Conservation (phyloP, 768 basidiomycete species). For the Leccinum aurantiacum region DNA sequence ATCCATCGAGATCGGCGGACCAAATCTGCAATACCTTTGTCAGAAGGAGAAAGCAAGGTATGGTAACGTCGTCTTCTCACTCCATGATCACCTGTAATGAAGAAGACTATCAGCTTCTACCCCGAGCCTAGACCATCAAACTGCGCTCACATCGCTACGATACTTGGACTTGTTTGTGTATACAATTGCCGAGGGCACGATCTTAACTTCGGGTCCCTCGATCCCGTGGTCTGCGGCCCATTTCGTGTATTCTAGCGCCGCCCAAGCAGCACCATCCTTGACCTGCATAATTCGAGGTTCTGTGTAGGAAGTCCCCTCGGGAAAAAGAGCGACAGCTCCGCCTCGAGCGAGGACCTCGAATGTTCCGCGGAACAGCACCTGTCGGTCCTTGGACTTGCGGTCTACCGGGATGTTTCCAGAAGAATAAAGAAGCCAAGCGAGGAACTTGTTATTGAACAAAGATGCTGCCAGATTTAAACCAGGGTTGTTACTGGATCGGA, state of each 20-base stretch:
- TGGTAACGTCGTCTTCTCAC: slow-evolving; percentile 40
- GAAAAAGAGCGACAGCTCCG: slow-evolving; percentile 88
- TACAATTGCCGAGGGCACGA: slow-evolving; percentile 86
- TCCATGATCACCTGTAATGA: slow-evolving; percentile 64
- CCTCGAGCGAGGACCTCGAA: slow-evolving; percentile 82
- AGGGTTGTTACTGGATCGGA: slow-evolving; percentile 12
- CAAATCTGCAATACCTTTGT: slow-evolving; percentile 56
- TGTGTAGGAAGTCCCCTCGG: slow-evolving; percentile 92
- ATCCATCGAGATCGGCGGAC: slow-evolving; percentile 74
- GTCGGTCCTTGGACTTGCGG: slow-evolving; percentile 90
- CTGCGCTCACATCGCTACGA: slow-evolving; percentile 72
- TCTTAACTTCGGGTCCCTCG: slow-evolving; percentile 45
- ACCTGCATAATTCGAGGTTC: slow-evolving; percentile 91
- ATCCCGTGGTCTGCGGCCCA: slow-evolving; percentile 64
- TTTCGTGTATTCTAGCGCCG: slow-evolving; percentile 87
- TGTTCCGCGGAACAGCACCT: slow-evolving; percentile 83
- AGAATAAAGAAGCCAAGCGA: slow-evolving; percentile 72
- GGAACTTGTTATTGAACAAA: slow-evolving; percentile 77
- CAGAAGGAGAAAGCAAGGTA: slow-evolving; percentile 10
- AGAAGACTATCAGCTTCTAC: slow-evolving; percentile 15
- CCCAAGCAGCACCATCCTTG: slow-evolving; percentile 94
- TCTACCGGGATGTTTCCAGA: slow-evolving; percentile 99
- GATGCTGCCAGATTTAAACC: slow-evolving; percentile 46
- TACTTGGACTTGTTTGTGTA: slow-evolving; percentile 98
- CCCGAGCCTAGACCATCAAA: slow-evolving; percentile 21